Conservation (phyloP, 1,139 yeast genomes). For the Kurtzmaniella quercitrusa region DNA sequence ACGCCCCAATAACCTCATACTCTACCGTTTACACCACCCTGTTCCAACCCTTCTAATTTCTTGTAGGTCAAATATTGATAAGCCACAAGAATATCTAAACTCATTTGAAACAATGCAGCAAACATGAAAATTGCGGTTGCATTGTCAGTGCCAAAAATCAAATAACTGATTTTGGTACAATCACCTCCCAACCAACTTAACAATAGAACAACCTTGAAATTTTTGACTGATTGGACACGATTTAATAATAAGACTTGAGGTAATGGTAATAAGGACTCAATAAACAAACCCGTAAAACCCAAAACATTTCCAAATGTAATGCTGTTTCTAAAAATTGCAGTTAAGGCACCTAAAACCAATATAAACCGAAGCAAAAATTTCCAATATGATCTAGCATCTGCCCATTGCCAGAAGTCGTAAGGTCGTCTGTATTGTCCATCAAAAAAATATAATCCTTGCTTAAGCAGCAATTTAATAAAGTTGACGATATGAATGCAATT, state of each 20-base stretch:
- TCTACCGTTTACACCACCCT: background rate
- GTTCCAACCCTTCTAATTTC: conserved; percentile 12
- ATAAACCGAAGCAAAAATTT: conserved; percentile 53
- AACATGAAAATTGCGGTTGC: conserved; percentile 65
- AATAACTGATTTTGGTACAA: conserved; percentile 67
- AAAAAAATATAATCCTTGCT: conserved; percentile 50
- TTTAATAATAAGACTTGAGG: conserved; percentile 80
- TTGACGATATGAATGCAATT: conserved; percentile 1
- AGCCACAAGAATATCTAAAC: conserved; percentile 71
- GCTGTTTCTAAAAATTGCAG: conserved; percentile 39
- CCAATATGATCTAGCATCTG: conserved; percentile 61
- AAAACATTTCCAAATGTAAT: conserved; percentile 50
- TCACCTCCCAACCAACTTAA: conserved; percentile 91
- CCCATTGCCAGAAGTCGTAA: conserved; percentile 83
- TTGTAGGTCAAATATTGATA: conserved; percentile 65
- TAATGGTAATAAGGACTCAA: conserved; percentile 80
- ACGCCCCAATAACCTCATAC: background rate
- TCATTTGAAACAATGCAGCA: conserved; percentile 81
- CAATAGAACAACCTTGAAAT: conserved; percentile 70
- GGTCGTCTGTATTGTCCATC: conserved; percentile 70
- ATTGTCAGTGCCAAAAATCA: conserved; percentile 67
- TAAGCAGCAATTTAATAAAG: conserved; percentile 11
- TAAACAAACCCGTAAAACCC: conserved; percentile 69
- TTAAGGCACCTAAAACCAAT: conserved; percentile 34
- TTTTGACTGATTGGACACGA: conserved; percentile 66